phyloP scores from a whole-genome alignment of 306 rosid genomes.

The Cucumis cinereus region DNA sequence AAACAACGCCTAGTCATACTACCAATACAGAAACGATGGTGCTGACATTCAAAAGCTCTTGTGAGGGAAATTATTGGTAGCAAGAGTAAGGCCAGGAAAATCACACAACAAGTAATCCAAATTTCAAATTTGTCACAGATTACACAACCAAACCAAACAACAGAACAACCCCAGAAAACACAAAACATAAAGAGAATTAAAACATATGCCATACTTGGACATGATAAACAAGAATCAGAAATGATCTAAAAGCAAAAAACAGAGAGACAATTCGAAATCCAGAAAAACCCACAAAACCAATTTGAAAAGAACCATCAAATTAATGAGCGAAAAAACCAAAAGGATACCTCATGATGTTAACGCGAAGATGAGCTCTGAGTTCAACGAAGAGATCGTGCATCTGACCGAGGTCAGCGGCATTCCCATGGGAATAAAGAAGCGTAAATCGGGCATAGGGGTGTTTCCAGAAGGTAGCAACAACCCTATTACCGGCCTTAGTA shows the following conservation, averaged over 20 bases:
- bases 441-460: conserved; percentile 82
- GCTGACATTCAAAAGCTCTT: background rate
- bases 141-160: background rate
- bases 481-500: conserved; percentile 59
- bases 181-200: background rate
- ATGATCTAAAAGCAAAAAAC: background rate
- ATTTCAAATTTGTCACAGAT: background rate
- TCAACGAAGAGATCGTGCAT: conserved; percentile 86
- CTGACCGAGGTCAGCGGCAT: conserved; percentile 98
- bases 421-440: conserved; percentile 85
- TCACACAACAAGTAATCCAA: background rate
- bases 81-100: background rate
- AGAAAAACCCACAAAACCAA: background rate
- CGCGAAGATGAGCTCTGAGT: conserved; percentile 94
- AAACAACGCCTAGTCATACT: background rate
- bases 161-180: background rate
- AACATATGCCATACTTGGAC: background rate
- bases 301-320: background rate
- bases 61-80: background rate
- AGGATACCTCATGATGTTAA: conserved; percentile 76
- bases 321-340: too few species aligned
- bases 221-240: background rate
- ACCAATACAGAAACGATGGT: background rate
- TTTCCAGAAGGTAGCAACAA: conserved; percentile 85
- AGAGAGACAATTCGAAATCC: background rate